Percentiles rank a stretch among this genome's conserved stretches.
Evolutionary conservation across 495 filamentous ascomycete species (phyloP).

Genomic region (Platismatia glauca): DNA sequence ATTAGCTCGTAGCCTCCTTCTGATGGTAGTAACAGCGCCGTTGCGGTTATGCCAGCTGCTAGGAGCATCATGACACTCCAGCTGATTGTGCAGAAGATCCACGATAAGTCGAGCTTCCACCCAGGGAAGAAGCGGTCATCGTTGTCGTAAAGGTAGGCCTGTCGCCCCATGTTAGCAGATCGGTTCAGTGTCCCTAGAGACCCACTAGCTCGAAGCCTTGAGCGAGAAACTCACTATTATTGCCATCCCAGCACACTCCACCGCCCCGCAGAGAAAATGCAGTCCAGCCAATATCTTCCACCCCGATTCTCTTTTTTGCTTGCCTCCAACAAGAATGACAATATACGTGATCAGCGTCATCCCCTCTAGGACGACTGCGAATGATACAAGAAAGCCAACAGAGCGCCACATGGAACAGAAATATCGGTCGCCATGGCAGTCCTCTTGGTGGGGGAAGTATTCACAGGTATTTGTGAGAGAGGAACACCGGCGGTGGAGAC

Average conservation of each 20-base stretch:
- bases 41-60: constrained; percentile 50
- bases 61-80: constrained; percentile 57
- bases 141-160: constrained; percentile 78
- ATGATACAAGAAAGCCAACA: constrained; percentile 77
- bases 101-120: constrained; percentile 72
- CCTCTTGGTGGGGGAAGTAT: constrained; percentile 51
- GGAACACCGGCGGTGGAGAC: constrained; percentile 72
- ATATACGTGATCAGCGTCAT: constrained; percentile 66
- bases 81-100: constrained; percentile 66
- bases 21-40: constrained; percentile 57
- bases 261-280: constrained; percentile 48
- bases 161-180: not conserved
- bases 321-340: constrained; percentile 66
- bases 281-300: constrained; percentile 66
- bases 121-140: constrained; percentile 81
- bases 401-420: constrained; percentile 92
- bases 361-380: constrained; percentile 67
- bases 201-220: not conserved
- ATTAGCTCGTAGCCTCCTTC: constrained; percentile 84
- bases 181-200: no score
- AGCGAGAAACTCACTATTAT: constrained; percentile 58
- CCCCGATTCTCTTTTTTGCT: constrained; percentile 59
- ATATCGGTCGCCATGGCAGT: constrained; percentile 62
- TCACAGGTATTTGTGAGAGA: constrained; percentile 50
- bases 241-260: constrained; percentile 63